These are phyloP conservation scores for Podochytrium sp. DNA, from an alignment of 192 early-diverging fungal species.

Conservation along the genomic window DNA sequence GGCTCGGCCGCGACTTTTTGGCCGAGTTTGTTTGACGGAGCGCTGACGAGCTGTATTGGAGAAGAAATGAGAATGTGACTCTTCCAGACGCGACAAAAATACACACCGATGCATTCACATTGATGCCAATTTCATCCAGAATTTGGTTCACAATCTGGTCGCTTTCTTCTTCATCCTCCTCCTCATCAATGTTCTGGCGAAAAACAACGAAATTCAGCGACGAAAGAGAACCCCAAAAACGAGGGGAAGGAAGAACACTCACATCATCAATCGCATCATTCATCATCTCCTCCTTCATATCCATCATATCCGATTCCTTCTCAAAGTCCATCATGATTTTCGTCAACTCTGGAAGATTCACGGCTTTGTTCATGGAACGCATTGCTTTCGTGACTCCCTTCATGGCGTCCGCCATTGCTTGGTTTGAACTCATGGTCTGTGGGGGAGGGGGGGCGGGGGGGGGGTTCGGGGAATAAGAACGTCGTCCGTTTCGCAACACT, in stretches of 20 bases:
- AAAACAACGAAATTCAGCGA: not conserved
- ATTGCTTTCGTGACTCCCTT: constrained; percentile 96
- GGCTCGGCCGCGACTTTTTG: constrained; percentile 17
- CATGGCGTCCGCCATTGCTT: constrained; percentile 96
- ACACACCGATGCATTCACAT: constrained; percentile 71
- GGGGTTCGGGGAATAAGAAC: too few relatives aligned
- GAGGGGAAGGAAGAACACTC: not conserved
- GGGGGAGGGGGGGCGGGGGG: not conserved
- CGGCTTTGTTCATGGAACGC: constrained; percentile 91
- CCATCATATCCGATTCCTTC: constrained; percentile 92
- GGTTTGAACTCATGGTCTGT: constrained; percentile 88
- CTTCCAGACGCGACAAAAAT: too few relatives aligned
- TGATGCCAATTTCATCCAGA: constrained; percentile 94
- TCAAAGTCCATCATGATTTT: constrained; percentile 99
- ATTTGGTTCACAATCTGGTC: constrained; percentile 93
- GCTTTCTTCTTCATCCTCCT: constrained; percentile 88
- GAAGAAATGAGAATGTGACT: too few relatives aligned
- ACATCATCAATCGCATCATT: constrained; percentile 95
- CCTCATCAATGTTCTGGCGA: constrained; percentile 77
- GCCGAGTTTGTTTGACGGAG: constrained; percentile 33
- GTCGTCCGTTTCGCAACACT: too few relatives aligned
- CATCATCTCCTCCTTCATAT: constrained; percentile 99
- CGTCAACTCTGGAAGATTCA: constrained; percentile 92
- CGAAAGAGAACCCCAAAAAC: not conserved
- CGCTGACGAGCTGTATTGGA: constrained; percentile 38